Base-by-base conservation (phyloP, 345 rosid genomes). In the Ricinus communis region DNA sequence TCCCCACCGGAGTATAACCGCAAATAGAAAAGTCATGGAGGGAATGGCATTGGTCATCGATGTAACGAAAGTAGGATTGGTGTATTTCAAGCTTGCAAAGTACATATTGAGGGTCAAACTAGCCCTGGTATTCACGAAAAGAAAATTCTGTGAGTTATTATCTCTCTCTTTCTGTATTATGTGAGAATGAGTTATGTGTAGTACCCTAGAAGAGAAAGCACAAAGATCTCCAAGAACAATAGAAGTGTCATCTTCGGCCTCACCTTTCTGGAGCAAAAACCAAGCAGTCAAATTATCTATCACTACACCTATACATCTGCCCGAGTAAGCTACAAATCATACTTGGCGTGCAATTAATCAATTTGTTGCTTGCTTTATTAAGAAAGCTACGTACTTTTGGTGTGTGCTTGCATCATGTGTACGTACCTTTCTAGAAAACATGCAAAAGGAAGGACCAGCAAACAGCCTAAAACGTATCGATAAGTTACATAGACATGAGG, bases 341-440 rank as follows among this genome's bases (percentile, higher is more conserved):
- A 22, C 15, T 24, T 55, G 11, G 8, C 47, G 12, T 9, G 47
- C 13, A 43, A 43, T 11, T 43, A 43, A 43, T 8, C 47, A 43
- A 9, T 43, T 43, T 43, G 12, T 43, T 43, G 11, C 47, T 12
- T 38, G 9, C 5, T 9, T 4, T 9, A 9, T 38, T 38, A 38
- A 38, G 43, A n/a, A n/a, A n/a, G n/a, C n/a, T n/a, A n/a, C n/a
- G n/a, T n/a, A n/a, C n/a, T n/a, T n/a, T n/a, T n/a, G 22, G 18
- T 21, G 24, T 52, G 12, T 12, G 5, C 16, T 43, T 43, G 1
- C 47, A 12, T 4, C 11, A 12, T 25, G 53, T n/a, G 40, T n/a
- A 41, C n/a, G 27, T 27, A 71, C 75, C 80, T 76, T 51, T 76
- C 84, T 25, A 77, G 79, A 52, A 81, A 81, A 50, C 70, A 81